Evolutionary conservation across 345 rosid species (phyloP), one percentile per base, ranked within the genome.

Genomic region (Brassica juncea): DNA sequence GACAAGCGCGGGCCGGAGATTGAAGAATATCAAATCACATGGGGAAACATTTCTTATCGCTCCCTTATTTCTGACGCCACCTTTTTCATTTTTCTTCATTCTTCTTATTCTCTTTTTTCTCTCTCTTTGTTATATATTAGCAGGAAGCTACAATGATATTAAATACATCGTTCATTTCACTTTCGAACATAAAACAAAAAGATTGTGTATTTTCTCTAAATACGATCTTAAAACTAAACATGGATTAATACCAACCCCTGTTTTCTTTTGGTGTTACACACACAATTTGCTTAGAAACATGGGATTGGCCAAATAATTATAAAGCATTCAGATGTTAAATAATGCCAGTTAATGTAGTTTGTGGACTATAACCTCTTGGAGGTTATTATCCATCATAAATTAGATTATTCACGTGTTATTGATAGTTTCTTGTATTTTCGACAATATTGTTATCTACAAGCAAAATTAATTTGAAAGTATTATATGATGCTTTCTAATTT

Each of bases 1-100:
- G 80, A 64, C 76, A 70, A 80, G 79, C 30, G 75, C 42, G 75
- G 79, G 83, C 21, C 79, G 34, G 71, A 52, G 79, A 47, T 68
- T 79, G 78, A 79, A 68, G 57, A 67, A 60, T 55, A 30, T 70
- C 83, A 80, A 80, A 75, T 80, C 83, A 80, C 83, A 75, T 75
- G 83, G 80, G 61, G 64, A 39, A 21, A 68, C 57, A 55, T 64
- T 75, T 70, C 79, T 64, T 80, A 80, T 75, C 79, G 55, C 31
- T 44, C 63, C 68, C 11, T 34, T 27, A 58, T 62, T 73, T 39
- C 79, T 70, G 44, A 80, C 79, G 79, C 55, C 79, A 80, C 71
- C 28, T 60, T 74, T 59, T 23, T 19, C 32, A 60, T n/a, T 66
- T 57, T 15, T 10, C 57, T 77, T n/a, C 6, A 34, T 52, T 35